These are phyloP conservation scores for Aphanoascus verrucosus DNA, from an alignment of 2,329 filamentous ascomycete genomes.

Conservation along the genomic window DNA sequence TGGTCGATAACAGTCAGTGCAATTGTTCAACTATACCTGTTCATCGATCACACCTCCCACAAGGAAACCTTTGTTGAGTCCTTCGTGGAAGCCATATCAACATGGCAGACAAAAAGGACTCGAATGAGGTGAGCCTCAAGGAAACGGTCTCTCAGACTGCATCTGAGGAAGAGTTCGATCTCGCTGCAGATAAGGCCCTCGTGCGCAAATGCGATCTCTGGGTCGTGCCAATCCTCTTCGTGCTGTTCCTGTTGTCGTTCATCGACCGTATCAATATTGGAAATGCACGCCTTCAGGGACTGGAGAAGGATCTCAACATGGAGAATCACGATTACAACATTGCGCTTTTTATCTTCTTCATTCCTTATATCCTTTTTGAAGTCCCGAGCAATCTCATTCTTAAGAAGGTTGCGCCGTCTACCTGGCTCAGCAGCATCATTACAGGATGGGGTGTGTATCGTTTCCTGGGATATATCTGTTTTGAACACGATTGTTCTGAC, in stretches of 20 bases:
- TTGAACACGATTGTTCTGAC: not conserved
- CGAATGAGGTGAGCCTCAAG: conserved; percentile 19
- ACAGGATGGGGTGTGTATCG: conserved; percentile 25
- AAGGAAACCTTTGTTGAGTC: not conserved
- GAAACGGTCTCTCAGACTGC: too few species aligned
- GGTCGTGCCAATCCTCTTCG: conserved; percentile 39
- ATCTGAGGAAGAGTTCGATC: conserved; percentile 16
- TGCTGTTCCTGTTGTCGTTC: conserved; percentile 38
- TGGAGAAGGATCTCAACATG: conserved; percentile 38
- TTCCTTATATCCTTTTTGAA: conserved; percentile 38
- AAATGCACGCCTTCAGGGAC: conserved; percentile 38
- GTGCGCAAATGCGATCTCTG: conserved; percentile 41
- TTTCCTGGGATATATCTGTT: not conserved
- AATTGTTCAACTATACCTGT: too few species aligned
- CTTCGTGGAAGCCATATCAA: not conserved
- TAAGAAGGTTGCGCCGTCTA: conserved; percentile 34
- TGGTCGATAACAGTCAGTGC: too few species aligned
- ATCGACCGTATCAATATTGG: conserved; percentile 41
- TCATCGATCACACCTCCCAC: not conserved
- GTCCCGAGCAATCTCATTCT: conserved; percentile 40
- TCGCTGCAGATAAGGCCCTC: conserved; percentile 30
- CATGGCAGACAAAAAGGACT: conserved; percentile 7
- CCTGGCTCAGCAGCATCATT: conserved; percentile 36
- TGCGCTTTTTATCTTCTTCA: conserved; percentile 37
- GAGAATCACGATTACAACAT: conserved; percentile 34